Conservation (phyloP, 768 basidiomycete species). For the Russula compacta region DNA sequence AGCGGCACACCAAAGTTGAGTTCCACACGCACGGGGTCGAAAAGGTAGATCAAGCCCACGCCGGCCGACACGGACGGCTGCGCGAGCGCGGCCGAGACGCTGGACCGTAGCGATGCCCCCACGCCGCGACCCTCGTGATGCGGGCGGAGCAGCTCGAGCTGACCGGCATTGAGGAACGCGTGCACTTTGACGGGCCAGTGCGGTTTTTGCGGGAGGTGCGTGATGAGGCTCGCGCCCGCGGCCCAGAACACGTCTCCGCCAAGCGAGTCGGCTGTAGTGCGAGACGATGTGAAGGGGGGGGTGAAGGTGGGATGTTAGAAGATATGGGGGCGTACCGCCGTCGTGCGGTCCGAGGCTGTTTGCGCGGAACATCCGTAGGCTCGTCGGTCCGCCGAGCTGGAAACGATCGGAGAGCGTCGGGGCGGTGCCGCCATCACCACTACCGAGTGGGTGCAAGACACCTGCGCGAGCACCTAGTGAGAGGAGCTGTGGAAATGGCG, state of each 20-base stretch:
- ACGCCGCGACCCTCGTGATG: slow-evolving; percentile 26
- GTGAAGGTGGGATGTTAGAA: neutral
- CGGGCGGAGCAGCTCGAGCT: slow-evolving; percentile 42
- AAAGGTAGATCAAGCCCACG: slow-evolving; percentile 72
- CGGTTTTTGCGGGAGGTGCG: slow-evolving; percentile 58
- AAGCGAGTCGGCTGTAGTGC: slow-evolving; percentile 58
- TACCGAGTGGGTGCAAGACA: slow-evolving; percentile 49
- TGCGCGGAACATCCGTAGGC: slow-evolving; percentile 65
- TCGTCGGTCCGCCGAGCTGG: slow-evolving; percentile 87
- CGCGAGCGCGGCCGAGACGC: slow-evolving; percentile 33
- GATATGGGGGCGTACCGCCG: slow-evolving; percentile 38
- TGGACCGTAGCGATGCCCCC: neutral
- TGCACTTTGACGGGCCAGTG: slow-evolving; percentile 86
- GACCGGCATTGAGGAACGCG: slow-evolving; percentile 71
- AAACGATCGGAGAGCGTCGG: slow-evolving; percentile 77
- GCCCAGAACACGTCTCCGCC: slow-evolving; percentile 83
- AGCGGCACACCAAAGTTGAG: slow-evolving; percentile 83
- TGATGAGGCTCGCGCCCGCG: slow-evolving; percentile 63
- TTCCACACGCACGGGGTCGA: slow-evolving; percentile 80
- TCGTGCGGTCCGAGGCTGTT: slow-evolving; percentile 76
- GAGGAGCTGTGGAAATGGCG: slow-evolving; percentile 52
- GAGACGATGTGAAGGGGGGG: neutral
- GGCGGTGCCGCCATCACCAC: slow-evolving; percentile 22
- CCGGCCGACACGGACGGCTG: slow-evolving; percentile 73
- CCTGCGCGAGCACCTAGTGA: slow-evolving; percentile 71